Evolutionary conservation across 345 rosid species (phyloP), one percentile per base, ranked within the genome.

Genomic region (Eucalyptus cloeziana): DNA sequence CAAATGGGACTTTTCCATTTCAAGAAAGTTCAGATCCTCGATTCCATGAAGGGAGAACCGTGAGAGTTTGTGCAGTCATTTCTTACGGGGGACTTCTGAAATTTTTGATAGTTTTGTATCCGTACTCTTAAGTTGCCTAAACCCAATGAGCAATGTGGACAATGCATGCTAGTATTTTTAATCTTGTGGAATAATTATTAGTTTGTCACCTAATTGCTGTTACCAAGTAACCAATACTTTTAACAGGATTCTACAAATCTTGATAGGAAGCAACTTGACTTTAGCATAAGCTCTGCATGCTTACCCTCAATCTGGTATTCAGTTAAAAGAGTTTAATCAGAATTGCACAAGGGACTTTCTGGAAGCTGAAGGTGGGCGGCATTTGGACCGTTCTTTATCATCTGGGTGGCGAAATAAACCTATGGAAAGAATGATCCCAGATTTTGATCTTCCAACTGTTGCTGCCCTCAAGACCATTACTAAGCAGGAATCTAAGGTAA

Each of bases 61-160:
- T 33, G 22, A 69, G 43, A 69, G 80, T 69, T 31, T 69, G 80
- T 33, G 80, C 43, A 31, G 24, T 31, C 43, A 37, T 58, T 58
- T 6, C 40, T 92, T 85, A 89, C 93, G 89, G 64, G 86, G 56
- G 81, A 86, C 81, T 87, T 81, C 89, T 94, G 86, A 27, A 60
- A 27, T 60, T 27, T 60, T 31, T 13, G 30, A 88, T 94, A 95
- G 92, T 89, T 49, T 96, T 86, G 92, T 94, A 89, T 92, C 96
- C 90, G 24, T 91, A 89, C 94, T 96, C 90, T 93, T 96, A 56
- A 88, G 93, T 85, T 92, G 94, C 92, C 90, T 96, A 86, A 88
- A 92, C 87, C 94, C 95, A 52, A 89, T 86, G 33, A 90, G 87
- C 67, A 89, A 89, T 43, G 92, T 91, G 89, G 92, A 91, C 40